A percentile compares a stretch with the other conserved stretches of the same genome.
Evolutionary conservation across 345 rosid genomes (phyloP).

Genomic region (Melastoma malabathricum): DNA sequence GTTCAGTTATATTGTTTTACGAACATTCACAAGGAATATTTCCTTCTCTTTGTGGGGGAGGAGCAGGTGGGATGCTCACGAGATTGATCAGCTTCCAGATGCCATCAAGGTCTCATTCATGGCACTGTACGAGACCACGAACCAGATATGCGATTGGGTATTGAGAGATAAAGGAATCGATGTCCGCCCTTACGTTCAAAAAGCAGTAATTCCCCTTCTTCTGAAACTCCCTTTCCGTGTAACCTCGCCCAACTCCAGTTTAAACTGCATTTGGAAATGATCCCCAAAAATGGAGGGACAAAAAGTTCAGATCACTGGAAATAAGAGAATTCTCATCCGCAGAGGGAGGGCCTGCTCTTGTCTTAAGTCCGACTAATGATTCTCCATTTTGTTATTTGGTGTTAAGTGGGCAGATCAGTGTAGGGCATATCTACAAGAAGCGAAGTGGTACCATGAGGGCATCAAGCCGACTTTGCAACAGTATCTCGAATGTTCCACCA

Average conservation of each 20-base stretch:
- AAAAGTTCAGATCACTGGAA: too few species aligned
- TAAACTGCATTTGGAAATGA: too few species aligned
- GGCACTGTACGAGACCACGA: constrained; percentile 14
- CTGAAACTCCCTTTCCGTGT: background rate
- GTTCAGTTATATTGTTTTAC: background rate
- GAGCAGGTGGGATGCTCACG: constrained; percentile 10
- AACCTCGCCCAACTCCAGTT: background rate
- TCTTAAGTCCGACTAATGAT: too few species aligned
- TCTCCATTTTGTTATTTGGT: too few species aligned
- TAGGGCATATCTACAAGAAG: constrained; percentile 9
- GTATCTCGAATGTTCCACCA: constrained; percentile 6
- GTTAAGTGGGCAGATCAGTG: constrained; percentile 10
- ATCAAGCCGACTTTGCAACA: constrained; percentile 8
- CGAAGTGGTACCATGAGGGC: constrained; percentile 10
- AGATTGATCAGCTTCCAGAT: constrained; percentile 11
- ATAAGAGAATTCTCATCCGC: too few species aligned
- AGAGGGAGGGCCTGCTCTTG: too few species aligned
- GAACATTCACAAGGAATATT: background rate
- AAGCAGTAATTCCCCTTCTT: constrained; percentile 3
- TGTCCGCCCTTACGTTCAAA: constrained; percentile 9
- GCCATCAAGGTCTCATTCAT: constrained; percentile 6
- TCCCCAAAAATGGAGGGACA: too few species aligned
- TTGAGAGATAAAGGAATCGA: constrained; percentile 7
- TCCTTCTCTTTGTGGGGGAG: background rate
- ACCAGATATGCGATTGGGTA: constrained; percentile 6